Evolutionary conservation across 441 rosid genomes (phyloP), one percentile per base, ranked within the genome.

Genomic region (Cnidoscolus chayamansa): DNA sequence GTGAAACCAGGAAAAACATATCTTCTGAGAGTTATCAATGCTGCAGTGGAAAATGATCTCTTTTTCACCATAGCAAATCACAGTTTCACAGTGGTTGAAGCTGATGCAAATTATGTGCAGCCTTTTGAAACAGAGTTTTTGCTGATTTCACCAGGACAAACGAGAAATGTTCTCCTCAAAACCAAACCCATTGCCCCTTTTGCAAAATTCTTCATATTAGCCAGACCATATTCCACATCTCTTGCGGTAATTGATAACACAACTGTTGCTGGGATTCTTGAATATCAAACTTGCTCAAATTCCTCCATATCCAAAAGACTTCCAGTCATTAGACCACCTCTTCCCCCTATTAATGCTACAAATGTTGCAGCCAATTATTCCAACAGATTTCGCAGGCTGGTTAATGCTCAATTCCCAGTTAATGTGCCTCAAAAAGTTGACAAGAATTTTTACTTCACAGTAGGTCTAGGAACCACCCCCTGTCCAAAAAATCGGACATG

Each of bases 11-110:
- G 81, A 12, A 86, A 83, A 67, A 84, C 86, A 9, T 88, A 88
- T 67, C 79, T 88, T 32, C 81, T 86, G 1, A 77, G 91, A 20
- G 8, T 86, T 65, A 84, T 87, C 81, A 87, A 83, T 63, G 80
- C 81, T 75, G 87, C 86, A 43, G 85, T 86, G 61, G 80, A 90
- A 72, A 85, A 82, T 30, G 96, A 90, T 35, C 82, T 90, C 62
- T 92, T 86, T 76, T 87, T 90, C 81, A 81, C 85, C 77, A 85
- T 90, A 53, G 96, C 94, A 45, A 87, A 88, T 76, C 94, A 88
- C 67, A 82, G 75, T 25, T 35, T 90, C 9, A 86, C 90, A 2
- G 85, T 89, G 12, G 90, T 88, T 1, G 96, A 90, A 74, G 92
- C 89, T 43, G 96, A 90, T 51, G 94, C 97, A 1, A 10, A 9